phyloP scores from a whole-genome alignment of 148 eudicot genomes.

The Spergularia bocconei region DNA sequence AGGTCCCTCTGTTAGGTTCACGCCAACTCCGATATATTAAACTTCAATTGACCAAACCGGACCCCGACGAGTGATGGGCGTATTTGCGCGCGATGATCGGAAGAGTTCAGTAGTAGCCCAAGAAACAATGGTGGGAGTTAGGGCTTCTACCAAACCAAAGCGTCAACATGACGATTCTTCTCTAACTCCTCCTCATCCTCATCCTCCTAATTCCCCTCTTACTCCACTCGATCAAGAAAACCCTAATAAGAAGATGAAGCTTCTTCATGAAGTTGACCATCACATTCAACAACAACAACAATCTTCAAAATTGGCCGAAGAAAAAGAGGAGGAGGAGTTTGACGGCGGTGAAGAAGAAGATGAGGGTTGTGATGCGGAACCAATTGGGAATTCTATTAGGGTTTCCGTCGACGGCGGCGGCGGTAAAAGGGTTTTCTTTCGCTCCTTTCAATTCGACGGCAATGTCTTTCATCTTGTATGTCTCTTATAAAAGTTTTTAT shows the following conservation, averaged over 20 bases:
- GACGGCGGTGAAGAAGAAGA: constrained; percentile 16
- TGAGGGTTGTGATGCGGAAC: constrained; percentile 34
- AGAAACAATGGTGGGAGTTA: no score
- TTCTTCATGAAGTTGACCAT: constrained; percentile 11
- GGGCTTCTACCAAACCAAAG: no score
- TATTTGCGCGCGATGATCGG: no score
- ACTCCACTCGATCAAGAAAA: neutral
- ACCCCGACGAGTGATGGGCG: no score
- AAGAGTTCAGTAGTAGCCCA: no score
- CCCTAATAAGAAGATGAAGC: constrained; percentile 15
- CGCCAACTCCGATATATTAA: no score
- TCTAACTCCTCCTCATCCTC: no score
- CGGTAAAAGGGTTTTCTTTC: constrained; percentile 34
- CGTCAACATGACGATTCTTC: no score
- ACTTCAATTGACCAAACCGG: no score
- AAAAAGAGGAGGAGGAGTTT: constrained; percentile 10
- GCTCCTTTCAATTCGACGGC: constrained; percentile 49
- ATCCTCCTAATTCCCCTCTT: neutral
- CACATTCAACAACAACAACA: neutral
- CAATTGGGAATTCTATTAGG: constrained; percentile 55
- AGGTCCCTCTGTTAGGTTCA: no score
- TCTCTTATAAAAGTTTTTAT: neutral
- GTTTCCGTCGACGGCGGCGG: constrained; percentile 52
- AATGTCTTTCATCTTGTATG: constrained; percentile 48
- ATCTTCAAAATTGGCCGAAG: neutral